Percentiles rank a stretch among this genome's conserved stretches.
Evolutionary conservation across 441 rosid genomes (phyloP).

Genomic region (Sinapis alba): DNA sequence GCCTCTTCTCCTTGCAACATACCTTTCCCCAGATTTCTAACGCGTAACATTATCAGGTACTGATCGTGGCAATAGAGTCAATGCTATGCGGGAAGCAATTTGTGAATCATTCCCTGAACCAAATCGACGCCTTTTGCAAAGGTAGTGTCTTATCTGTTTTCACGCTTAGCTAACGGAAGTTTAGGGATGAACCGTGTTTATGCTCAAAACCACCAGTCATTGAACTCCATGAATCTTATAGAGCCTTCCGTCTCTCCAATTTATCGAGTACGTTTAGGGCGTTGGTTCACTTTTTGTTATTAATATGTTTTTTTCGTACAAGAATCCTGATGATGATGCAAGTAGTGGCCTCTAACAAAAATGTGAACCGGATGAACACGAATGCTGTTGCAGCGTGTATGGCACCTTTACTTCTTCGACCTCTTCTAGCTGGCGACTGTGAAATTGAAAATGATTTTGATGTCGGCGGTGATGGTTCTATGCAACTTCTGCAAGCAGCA

Average conservation of each 20-base stretch:
- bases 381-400: constrained; percentile 99
- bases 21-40: constrained; percentile 14
- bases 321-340: constrained; percentile 98
- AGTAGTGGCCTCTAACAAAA: constrained; percentile 76
- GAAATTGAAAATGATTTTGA: constrained; percentile 88
- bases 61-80: constrained; percentile 68
- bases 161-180: constrained; percentile 11
- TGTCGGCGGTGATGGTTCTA: constrained; percentile 90
- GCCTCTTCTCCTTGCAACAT: constrained; percentile 15
- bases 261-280: constrained; percentile 18
- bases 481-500: constrained; percentile 97
- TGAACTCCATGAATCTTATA: not conserved
- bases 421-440: constrained; percentile 96
- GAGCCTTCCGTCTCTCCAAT: constrained; percentile 1
- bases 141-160: constrained; percentile 49
- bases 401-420: constrained; percentile 99
- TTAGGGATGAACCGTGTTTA: constrained; percentile 3
- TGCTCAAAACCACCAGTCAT: not conserved
- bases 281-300: constrained; percentile 11
- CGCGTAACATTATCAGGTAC: constrained; percentile 52
- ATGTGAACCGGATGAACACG: constrained; percentile 87
- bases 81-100: constrained; percentile 88
- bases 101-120: constrained; percentile 99
- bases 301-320: constrained; percentile 27
- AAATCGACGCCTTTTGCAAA: constrained; percentile 94